A percentile compares a stretch with the other conserved stretches of the same genome.
These are phyloP conservation scores for Ceriops tagal DNA, from an alignment of 345 rosid genomes.

Conservation along the genomic window DNA sequence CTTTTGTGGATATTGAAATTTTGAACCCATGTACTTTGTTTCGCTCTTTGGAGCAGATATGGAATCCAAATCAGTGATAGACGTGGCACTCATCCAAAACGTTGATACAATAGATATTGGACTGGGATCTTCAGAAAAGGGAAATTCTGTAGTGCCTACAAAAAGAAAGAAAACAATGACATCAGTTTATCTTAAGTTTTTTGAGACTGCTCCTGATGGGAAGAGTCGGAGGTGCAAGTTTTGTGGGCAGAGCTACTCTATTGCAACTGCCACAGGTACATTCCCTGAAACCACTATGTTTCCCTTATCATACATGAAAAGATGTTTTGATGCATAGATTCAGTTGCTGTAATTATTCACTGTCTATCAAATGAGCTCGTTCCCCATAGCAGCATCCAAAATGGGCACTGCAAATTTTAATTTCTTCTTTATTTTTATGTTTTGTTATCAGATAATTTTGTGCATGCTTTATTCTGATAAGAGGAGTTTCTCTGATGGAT, in stretches of 20 bases:
- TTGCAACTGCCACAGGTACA: slow-evolving; percentile 90
- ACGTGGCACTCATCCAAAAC: slow-evolving; percentile 52
- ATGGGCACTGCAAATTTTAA: slow-evolving; percentile 3
- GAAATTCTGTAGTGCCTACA: slow-evolving; percentile 38
- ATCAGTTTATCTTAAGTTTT: slow-evolving; percentile 85
- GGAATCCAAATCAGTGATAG: slow-evolving; percentile 81
- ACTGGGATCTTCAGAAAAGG: slow-evolving; percentile 71
- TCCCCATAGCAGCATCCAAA: not conserved
- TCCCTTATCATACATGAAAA: not conserved
- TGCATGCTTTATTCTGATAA: not conserved
- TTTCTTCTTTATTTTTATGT: slow-evolving; percentile 2
- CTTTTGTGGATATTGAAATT: not conserved
- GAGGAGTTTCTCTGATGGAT: slow-evolving; percentile 3
- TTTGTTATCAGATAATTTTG: slow-evolving; percentile 1
- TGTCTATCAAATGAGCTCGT: not conserved
- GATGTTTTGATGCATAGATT: not conserved
- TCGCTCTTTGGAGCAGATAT: slow-evolving; percentile 45
- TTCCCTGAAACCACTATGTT: slow-evolving; percentile 4
- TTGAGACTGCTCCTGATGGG: slow-evolving; percentile 78
- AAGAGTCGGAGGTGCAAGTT: slow-evolving; percentile 90
- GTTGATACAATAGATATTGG: slow-evolving; percentile 64
- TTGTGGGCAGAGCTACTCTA: slow-evolving; percentile 90
- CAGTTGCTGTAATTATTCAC: not conserved
- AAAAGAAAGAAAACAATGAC: slow-evolving; percentile 98
- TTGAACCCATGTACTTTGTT: not conserved